phyloP scores from a whole-genome alignment of 2,329 filamentous ascomycete genomes.

The Lasiodiplodia citricola region DNA sequence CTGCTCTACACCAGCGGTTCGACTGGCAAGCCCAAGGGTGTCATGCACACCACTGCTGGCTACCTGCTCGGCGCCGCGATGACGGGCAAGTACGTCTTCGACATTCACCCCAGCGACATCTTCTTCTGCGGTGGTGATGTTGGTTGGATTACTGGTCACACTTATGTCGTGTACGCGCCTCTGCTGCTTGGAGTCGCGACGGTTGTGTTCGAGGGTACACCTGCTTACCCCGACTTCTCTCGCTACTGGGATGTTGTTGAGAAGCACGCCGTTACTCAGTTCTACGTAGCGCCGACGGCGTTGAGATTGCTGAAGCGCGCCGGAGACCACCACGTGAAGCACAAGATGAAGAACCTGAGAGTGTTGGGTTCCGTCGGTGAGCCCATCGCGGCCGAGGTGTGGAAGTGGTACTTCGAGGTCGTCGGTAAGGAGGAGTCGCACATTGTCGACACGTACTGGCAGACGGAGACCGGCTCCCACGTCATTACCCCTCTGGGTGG shows the following conservation, averaged over 20 bases:
- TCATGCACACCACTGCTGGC: slow-evolving; percentile 95
- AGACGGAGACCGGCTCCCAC: slow-evolving; percentile 97
- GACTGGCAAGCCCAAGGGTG: slow-evolving; percentile 97
- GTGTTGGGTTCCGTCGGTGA: slow-evolving; percentile 95
- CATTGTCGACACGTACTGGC: slow-evolving; percentile 98
- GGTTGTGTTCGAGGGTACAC: slow-evolving; percentile 97
- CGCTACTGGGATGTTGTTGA: slow-evolving; percentile 99
- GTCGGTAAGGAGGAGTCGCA: slow-evolving; percentile 94
- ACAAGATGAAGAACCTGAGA: slow-evolving; percentile 85
- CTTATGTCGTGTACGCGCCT: slow-evolving; percentile 96
- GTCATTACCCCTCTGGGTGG: slow-evolving; percentile 93
- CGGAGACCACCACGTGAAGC: slow-evolving; percentile 88
- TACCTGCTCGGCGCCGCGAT: slow-evolving; percentile 92
- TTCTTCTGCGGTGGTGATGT: slow-evolving; percentile 99
- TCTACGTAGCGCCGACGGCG: slow-evolving; percentile 96
- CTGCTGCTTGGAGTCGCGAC: slow-evolving; percentile 91
- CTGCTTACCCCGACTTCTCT: slow-evolving; percentile 96
- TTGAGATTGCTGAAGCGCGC: slow-evolving; percentile 93
- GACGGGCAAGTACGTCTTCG: slow-evolving; percentile 98
- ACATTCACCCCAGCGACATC: slow-evolving; percentile 90
- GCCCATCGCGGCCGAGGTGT: slow-evolving; percentile 96
- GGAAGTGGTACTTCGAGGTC: slow-evolving; percentile 99
- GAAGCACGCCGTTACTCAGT: slow-evolving; percentile 93
- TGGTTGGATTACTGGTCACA: slow-evolving; percentile 98
- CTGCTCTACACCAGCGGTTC: slow-evolving; percentile 97